phyloP scores from a whole-genome alignment of 352 stramenopile species.

The Globisporangium polare region DNA sequence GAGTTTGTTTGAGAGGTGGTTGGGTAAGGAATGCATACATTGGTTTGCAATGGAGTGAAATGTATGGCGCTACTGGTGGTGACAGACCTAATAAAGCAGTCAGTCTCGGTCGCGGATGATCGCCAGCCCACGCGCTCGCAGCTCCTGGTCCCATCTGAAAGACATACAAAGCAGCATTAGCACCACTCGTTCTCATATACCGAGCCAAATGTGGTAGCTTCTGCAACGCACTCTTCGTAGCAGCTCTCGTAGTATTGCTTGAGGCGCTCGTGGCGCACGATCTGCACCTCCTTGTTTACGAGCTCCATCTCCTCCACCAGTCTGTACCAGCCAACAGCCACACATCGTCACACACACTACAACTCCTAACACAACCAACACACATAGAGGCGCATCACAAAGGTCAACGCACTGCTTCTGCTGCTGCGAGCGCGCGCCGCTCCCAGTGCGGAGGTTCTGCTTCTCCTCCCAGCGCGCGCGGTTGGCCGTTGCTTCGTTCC shows the following conservation, averaged over 20 bases:
- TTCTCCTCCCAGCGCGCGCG: constrained; percentile 76
- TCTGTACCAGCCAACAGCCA: constrained; percentile 17
- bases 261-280: constrained; percentile 58
- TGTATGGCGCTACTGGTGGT: background rate
- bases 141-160: constrained; percentile 61
- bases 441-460: constrained; percentile 54
- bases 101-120: constrained; percentile 65
- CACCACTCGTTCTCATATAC: background rate
- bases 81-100: background rate
- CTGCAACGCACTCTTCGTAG: constrained; percentile 48
- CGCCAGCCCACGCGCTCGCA: constrained; percentile 65
- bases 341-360: background rate
- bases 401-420: constrained; percentile 41
- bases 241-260: constrained; percentile 74
- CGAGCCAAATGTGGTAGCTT: background rate
- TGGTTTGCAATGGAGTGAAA: too few species aligned
- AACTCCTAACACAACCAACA: background rate
- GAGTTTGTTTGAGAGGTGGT: too few species aligned
- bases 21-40: too few species aligned
- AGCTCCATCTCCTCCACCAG: constrained; percentile 71
- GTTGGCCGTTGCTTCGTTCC: constrained; percentile 42
- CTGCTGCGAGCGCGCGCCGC: constrained; percentile 42
- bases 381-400: background rate
- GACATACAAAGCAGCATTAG: background rate
- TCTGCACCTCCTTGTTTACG: constrained; percentile 67